Evolutionary conservation across 768 basidiomycete species (phyloP).

Genomic region (Suillus weaverae): DNA sequence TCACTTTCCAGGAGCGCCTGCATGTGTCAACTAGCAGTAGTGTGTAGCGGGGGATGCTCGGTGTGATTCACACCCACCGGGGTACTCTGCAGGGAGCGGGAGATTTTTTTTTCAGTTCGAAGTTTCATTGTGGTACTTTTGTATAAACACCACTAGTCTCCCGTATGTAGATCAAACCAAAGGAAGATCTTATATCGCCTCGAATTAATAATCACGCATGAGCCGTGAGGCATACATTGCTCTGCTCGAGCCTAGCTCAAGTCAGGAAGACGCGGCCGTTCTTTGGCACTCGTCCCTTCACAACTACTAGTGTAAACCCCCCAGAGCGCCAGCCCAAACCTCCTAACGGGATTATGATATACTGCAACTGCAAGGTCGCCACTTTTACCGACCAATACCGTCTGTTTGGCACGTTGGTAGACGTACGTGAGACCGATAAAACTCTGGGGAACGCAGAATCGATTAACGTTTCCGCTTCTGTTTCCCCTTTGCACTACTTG

Average conservation of each 20-base stretch:
- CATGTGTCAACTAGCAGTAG: too few relatives aligned
- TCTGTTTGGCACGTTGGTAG: not conserved
- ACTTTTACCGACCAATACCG: not conserved
- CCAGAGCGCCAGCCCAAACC: not conserved
- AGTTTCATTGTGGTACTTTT: not conserved
- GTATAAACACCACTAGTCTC: too few relatives aligned
- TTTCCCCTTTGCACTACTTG: constrained; percentile 12
- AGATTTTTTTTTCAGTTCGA: not conserved
- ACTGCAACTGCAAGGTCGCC: not conserved
- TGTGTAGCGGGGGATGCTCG: too few relatives aligned
- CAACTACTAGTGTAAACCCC: not conserved
- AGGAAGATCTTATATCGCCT: not conserved
- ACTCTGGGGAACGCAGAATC: not conserved
- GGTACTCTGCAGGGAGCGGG: too few relatives aligned
- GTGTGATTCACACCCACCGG: too few relatives aligned
- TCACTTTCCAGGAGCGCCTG: too few relatives aligned
- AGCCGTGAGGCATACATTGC: not conserved
- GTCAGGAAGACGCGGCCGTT: not conserved
- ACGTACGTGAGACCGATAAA: not conserved
- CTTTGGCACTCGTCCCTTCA: not conserved
- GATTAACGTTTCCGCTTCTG: constrained; percentile 15
- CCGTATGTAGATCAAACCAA: not conserved
- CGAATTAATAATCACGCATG: not conserved
- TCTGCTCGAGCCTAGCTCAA: not conserved
- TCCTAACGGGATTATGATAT: not conserved